A percentile compares a stretch with the other conserved stretches of the same genome.
phyloP scores from a whole-genome alignment of 73 alveolate species.

The Paraurostyla sp. region DNA sequence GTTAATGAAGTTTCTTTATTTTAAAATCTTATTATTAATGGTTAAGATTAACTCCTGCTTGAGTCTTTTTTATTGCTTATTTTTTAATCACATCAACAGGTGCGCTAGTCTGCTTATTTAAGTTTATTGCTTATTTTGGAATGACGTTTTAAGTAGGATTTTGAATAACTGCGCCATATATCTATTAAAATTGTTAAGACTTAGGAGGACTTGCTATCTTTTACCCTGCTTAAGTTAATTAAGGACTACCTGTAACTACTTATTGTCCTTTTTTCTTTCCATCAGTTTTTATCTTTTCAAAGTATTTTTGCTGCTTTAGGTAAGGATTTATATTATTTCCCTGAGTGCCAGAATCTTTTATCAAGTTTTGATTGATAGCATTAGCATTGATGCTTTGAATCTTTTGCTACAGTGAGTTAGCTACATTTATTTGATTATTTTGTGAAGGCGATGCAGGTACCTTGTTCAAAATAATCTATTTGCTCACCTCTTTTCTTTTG shows the following conservation, averaged over 20 bases:
- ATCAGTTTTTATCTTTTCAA: conserved; percentile 3
- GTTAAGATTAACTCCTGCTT: not conserved
- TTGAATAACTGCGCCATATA: no score
- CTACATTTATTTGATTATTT: no score
- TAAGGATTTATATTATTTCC: conserved; percentile 22
- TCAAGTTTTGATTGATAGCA: not conserved
- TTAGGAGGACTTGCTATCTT: not conserved
- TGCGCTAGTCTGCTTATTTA: not conserved
- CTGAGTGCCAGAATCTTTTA: not conserved
- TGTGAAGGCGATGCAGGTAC: not conserved
- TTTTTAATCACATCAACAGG: not conserved
- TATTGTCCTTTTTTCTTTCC: not conserved
- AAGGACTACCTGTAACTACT: conserved; percentile 18
- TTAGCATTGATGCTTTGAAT: no score
- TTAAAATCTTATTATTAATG: conserved; percentile 11
- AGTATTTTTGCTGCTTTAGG: conserved; percentile 16
- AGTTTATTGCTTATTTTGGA: not conserved
- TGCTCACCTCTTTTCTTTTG: not conserved
- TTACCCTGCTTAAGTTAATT: not conserved
- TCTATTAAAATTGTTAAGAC: conserved; percentile 34
- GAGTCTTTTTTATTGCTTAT: not conserved
- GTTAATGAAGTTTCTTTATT: no score
- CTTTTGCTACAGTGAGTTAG: no score
- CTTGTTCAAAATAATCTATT: not conserved
- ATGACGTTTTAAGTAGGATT: not conserved